These are phyloP conservation scores for Boletus rubroflammeus DNA, from an alignment of 768 basidiomycete genomes.

Conservation along the genomic window DNA sequence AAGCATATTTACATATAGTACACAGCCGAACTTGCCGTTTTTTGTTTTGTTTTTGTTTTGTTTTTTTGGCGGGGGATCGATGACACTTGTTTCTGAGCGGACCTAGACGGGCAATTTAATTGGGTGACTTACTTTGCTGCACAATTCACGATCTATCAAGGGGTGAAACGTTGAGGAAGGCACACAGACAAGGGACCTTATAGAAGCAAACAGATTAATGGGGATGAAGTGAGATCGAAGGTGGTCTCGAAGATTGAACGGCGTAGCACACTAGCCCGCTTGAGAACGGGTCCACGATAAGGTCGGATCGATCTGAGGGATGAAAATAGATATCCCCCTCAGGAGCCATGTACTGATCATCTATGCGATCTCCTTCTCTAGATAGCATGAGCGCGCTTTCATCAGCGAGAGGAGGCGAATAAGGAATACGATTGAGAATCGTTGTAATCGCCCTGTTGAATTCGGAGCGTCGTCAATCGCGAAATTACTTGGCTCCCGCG, in stretches of 20 bases:
- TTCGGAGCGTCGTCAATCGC: neutral
- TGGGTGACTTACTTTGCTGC: neutral
- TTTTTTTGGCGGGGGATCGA: neutral
- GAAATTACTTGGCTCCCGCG: neutral
- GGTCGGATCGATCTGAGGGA: slow-evolving; percentile 20
- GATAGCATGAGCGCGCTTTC: slow-evolving; percentile 1
- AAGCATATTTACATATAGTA: slow-evolving; percentile 4
- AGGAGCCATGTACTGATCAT: slow-evolving; percentile 12
- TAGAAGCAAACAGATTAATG: slow-evolving; percentile 3
- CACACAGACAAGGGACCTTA: neutral
- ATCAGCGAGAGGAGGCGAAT: neutral
- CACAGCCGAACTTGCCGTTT: too few species aligned
- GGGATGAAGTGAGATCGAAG: slow-evolving; percentile 2
- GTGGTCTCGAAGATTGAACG: slow-evolving; percentile 14
- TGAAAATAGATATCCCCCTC: slow-evolving; percentile 11
- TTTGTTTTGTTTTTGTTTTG: neutral
- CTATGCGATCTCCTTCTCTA: neutral
- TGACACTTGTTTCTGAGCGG: slow-evolving; percentile 14
- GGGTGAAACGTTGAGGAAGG: slow-evolving; percentile 3
- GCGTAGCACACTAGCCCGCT: slow-evolving; percentile 1
- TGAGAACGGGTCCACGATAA: slow-evolving; percentile 12
- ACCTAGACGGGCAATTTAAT: neutral
- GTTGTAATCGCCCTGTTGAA: neutral
- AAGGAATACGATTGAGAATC: neutral
- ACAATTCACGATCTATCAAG: neutral